Evolutionary conservation across 495 filamentous ascomycete genomes (phyloP).

Genomic region (Penicillium longicatenatum): DNA sequence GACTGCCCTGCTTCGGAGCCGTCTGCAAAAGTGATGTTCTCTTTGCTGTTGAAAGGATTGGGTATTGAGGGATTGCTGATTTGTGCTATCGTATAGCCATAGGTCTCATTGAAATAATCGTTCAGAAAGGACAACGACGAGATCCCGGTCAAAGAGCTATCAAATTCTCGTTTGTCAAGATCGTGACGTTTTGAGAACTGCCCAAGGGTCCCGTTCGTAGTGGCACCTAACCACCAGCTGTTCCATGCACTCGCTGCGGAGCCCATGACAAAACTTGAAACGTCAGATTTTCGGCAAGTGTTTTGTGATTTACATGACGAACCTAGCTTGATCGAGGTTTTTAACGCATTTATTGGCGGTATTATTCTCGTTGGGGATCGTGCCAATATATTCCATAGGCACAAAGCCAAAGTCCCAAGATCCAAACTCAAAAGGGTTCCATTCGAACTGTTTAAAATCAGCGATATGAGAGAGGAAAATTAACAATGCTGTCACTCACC

Average conservation of each 20-base stretch:
- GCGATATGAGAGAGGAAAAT: neutral
- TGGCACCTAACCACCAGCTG: neutral
- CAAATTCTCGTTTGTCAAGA: neutral
- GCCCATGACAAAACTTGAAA: neutral
- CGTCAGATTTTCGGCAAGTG: neutral
- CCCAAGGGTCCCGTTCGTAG: neutral
- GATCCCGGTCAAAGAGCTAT: neutral
- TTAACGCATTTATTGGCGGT: neutral
- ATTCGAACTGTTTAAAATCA: neutral
- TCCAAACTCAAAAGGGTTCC: neutral
- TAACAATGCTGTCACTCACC: neutral
- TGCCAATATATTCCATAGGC: neutral
- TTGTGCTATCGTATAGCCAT: neutral
- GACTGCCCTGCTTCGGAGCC: neutral
- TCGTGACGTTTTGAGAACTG: neutral
- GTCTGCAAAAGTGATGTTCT: conserved; percentile 1
- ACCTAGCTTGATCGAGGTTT: neutral
- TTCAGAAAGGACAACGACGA: neutral
- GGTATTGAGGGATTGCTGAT: neutral
- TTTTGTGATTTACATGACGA: neutral
- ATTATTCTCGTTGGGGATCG: neutral
- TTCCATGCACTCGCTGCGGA: neutral
- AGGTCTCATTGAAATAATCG: neutral
- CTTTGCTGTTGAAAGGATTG: neutral
- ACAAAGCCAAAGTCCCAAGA: neutral